These are phyloP conservation scores for Wilcoxina mikolae DNA, from an alignment of 495 filamentous ascomycete species.

Conservation along the genomic window DNA sequence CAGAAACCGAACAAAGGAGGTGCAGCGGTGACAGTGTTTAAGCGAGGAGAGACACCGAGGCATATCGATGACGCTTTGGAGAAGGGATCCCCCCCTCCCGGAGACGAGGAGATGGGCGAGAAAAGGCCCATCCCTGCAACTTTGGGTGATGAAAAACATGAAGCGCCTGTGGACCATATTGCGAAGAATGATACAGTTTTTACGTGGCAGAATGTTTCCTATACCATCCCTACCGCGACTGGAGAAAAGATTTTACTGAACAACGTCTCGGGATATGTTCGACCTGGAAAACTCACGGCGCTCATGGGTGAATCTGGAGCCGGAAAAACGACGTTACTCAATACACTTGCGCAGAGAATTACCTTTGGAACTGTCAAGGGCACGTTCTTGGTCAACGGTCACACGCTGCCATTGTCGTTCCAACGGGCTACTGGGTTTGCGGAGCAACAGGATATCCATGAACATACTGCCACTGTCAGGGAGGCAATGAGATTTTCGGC, in stretches of 20 bases:
- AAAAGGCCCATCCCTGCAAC: constrained; percentile 15
- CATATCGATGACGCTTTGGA: constrained; percentile 38
- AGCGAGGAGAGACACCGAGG: constrained; percentile 45
- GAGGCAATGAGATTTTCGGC: constrained; percentile 48
- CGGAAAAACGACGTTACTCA: constrained; percentile 42
- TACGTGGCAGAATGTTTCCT: constrained; percentile 67
- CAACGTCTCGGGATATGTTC: constrained; percentile 54
- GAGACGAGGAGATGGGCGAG: constrained; percentile 38
- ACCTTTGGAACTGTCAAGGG: constrained; percentile 40
- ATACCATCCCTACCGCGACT: constrained; percentile 50
- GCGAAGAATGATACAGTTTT: constrained; percentile 51
- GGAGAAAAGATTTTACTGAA: constrained; percentile 45
- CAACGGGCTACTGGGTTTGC: constrained; percentile 40
- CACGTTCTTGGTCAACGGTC: constrained; percentile 41
- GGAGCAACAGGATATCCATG: constrained; percentile 48
- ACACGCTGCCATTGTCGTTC: constrained; percentile 27
- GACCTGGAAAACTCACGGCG: constrained; percentile 56
- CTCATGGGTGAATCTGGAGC: constrained; percentile 37
- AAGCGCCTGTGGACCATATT: constrained; percentile 32
- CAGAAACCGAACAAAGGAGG: constrained; percentile 60
- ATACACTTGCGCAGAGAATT: constrained; percentile 41
- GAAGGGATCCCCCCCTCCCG: constrained; percentile 27
- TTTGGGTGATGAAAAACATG: constrained; percentile 22
- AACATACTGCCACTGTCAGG: constrained; percentile 45
- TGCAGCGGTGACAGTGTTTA: constrained; percentile 54